Evolutionary conservation across 148 eudicot genomes (phyloP).

Genomic region (Dysphania ambrosioides): DNA sequence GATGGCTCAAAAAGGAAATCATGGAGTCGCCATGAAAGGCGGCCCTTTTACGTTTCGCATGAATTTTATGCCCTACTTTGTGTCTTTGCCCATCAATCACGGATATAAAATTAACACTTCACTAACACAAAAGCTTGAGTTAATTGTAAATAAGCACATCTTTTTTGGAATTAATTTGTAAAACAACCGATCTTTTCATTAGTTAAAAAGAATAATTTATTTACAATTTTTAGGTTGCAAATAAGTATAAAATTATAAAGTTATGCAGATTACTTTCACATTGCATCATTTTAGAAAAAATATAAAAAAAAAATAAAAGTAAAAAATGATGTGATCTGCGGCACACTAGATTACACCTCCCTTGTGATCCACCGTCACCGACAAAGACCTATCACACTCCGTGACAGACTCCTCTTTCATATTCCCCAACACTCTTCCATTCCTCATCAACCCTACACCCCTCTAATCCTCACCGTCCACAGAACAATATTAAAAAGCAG

Average conservation of each 20-base stretch:
- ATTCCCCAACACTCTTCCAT: not conserved
- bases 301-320: not conserved
- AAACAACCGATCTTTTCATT: too few relatives aligned
- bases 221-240: too few relatives aligned
- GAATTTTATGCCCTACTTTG: not conserved
- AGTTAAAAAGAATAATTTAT: too few relatives aligned
- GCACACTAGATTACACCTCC: not conserved
- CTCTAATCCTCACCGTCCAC: not conserved
- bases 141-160: too few relatives aligned
- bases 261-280: too few relatives aligned
- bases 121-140: too few relatives aligned
- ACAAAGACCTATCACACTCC: conserved; percentile 8
- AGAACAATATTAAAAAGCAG: not conserved
- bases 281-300: not conserved
- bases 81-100: not conserved
- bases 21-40: not conserved
- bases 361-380: conserved; percentile 37
- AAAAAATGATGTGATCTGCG: not conserved
- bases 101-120: too few relatives aligned
- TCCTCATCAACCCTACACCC: not conserved
- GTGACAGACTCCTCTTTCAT: not conserved
- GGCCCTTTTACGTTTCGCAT: not conserved
- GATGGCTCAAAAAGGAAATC: not conserved
- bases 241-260: too few relatives aligned
- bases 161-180: too few relatives aligned